Base-by-base conservation (phyloP, 768 basidiomycete species). In the Suillus fuscotomentosus region DNA sequence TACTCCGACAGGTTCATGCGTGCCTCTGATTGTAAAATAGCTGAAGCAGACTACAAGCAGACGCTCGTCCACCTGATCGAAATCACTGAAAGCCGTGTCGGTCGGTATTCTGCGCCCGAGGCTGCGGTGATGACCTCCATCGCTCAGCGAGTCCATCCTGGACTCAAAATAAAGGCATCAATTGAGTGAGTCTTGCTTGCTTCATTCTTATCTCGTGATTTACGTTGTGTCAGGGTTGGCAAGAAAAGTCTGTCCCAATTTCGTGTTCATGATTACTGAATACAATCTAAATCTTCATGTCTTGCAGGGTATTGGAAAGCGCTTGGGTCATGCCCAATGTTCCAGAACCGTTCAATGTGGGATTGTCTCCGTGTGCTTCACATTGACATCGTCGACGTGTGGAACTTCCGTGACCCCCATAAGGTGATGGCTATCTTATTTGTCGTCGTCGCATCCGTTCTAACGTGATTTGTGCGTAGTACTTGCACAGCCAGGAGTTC, bases 301-400 rank as follows among this genome's bases (percentile, higher is more conserved):
- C 20, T 34, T 38, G 8, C 53, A 71, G 71, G 36, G 47, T 71
- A 71, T 57, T 71, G 70, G 70, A 45, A 47, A 20, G 62, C 41
- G 10, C 53, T 71, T 11, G 63, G 51, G 5, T 60, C 71, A 1
- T 63, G 62, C 45, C 27, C 55, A 7, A 36, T 54, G 17, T 71
- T 71, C 38, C 13, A 47, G 10, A 22, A 22, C 9, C 50, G 3
- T 6, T 17, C 2, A 7, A 14, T 15, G 8, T 17, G 15, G 51
- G 51, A 31, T 9, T 71, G 70, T 55, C 43, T 71, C 2, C 34
- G 61, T 7, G 62, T 68, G n/a, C 63, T 71, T 17, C 70, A 71
- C 56, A 27, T 48, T 1, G 70, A 71, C 24, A 69, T 71, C 15
- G 48, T 71, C n/a, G n/a, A 22, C 2, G 60, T 65, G 17, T 71